These are phyloP conservation scores for Sindora glabra DNA, from an alignment of 306 rosid genomes.

Conservation along the genomic window DNA sequence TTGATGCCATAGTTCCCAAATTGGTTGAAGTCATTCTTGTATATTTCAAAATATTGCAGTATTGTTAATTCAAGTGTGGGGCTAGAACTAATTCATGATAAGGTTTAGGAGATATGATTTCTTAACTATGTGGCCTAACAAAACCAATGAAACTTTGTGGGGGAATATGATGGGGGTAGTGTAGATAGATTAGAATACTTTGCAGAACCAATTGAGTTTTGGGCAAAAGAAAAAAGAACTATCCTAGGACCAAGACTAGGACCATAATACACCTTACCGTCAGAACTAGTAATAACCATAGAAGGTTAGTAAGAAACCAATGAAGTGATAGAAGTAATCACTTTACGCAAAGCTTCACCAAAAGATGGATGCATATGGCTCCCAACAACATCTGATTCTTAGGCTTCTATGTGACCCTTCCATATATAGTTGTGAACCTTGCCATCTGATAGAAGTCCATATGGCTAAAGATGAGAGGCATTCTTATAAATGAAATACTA, in stretches of 20 bases:
- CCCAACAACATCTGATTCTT: neutral
- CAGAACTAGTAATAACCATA: neutral
- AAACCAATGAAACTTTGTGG: neutral
- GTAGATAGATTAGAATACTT: neutral
- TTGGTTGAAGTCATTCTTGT: too few species aligned
- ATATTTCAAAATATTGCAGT: too few species aligned
- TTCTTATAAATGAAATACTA: neutral
- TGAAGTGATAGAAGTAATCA: neutral
- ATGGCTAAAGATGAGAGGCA: neutral
- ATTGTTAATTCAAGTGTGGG: too few species aligned
- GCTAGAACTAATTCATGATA: conserved; percentile 3
- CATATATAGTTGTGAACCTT: conserved; percentile 1
- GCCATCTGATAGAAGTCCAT: neutral
- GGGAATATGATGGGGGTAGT: neutral
- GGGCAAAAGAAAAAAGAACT: conserved; percentile 4
- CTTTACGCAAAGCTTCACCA: neutral
- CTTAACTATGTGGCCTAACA: conserved; percentile 1
- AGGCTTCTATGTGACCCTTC: neutral
- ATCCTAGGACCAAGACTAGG: neutral
- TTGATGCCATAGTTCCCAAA: too few species aligned
- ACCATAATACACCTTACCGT: neutral
- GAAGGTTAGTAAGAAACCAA: conserved; percentile 4
- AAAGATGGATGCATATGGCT: neutral
- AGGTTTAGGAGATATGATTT: conserved; percentile 1
- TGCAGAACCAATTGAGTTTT: neutral